These are phyloP conservation scores for Rheum nobile DNA, from an alignment of 148 eudicot species.

Conservation along the genomic window DNA sequence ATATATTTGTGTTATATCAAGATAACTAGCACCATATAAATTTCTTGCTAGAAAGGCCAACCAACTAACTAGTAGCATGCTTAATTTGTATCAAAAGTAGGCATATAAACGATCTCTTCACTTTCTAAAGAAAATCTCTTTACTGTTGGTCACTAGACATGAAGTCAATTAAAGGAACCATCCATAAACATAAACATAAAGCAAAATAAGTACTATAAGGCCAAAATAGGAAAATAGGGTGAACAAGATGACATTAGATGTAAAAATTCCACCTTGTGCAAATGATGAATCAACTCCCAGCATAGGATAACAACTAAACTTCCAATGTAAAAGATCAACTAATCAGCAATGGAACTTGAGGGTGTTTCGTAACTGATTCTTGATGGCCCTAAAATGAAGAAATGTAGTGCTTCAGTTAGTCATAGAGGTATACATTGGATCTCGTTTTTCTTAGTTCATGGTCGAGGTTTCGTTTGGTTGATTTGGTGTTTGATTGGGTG, in stretches of 20 bases:
- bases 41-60: no score
- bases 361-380: no score
- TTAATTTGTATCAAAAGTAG: no score
- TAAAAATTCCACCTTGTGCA: constrained; percentile 58
- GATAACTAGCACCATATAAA: background rate
- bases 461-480: no score
- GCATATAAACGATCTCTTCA: background rate
- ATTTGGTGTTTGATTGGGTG: no score
- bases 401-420: no score
- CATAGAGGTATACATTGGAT: no score
- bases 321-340: constrained; percentile 38
- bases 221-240: background rate
- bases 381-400: no score
- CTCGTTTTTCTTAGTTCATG: no score
- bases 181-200: background rate
- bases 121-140: no score
- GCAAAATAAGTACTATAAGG: background rate
- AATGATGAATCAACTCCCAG: constrained; percentile 74
- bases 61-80: no score
- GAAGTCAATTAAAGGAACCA: background rate
- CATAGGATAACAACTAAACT: constrained; percentile 44
- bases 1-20: background rate
- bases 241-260: background rate
- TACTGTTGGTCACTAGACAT: background rate
- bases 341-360: no score